A percentile compares a stretch with the other conserved stretches of the same genome.
Evolutionary conservation across 2,329 filamentous ascomycete species (phyloP).

Genomic region (Botrytis deweyae): DNA sequence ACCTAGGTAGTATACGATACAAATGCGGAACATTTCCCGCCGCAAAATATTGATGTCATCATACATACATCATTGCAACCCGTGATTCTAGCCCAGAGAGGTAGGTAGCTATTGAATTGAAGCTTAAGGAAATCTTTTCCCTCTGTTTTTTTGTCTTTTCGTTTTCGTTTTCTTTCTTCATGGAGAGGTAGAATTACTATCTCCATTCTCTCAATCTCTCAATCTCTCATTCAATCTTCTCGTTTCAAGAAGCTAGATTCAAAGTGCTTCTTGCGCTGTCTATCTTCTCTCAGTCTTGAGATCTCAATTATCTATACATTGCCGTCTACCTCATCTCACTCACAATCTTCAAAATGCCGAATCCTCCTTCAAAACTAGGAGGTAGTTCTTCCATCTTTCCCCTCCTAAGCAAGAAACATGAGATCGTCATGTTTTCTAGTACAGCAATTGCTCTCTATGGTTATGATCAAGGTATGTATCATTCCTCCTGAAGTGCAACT

Average conservation of each 20-base stretch:
- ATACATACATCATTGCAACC: background rate
- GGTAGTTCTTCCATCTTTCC: slow-evolving; percentile 31
- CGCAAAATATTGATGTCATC: slow-evolving; percentile 8
- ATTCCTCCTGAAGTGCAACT: background rate
- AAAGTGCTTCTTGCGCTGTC: background rate
- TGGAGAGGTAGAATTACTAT: background rate
- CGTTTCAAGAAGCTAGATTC: background rate
- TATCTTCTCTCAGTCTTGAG: background rate
- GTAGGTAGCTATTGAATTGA: background rate
- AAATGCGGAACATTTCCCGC: background rate
- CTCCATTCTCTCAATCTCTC: background rate
- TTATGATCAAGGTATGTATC: slow-evolving; percentile 68
- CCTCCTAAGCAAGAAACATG: slow-evolving; percentile 39
- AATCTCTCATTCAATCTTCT: background rate
- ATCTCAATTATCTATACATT: background rate
- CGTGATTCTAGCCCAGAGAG: background rate
- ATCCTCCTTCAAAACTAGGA: slow-evolving; percentile 35
- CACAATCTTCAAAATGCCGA: slow-evolving; percentile 35
- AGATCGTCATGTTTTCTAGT: slow-evolving; percentile 43
- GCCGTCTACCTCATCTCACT: background rate
- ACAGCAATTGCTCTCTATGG: slow-evolving; percentile 64
- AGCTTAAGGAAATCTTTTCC: background rate
- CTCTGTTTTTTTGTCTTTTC: background rate
- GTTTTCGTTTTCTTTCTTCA: background rate
- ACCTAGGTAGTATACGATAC: too few relatives aligned